Base-by-base conservation (phyloP, 164 flowering plant genomes). In the Vitis rupestris region DNA sequence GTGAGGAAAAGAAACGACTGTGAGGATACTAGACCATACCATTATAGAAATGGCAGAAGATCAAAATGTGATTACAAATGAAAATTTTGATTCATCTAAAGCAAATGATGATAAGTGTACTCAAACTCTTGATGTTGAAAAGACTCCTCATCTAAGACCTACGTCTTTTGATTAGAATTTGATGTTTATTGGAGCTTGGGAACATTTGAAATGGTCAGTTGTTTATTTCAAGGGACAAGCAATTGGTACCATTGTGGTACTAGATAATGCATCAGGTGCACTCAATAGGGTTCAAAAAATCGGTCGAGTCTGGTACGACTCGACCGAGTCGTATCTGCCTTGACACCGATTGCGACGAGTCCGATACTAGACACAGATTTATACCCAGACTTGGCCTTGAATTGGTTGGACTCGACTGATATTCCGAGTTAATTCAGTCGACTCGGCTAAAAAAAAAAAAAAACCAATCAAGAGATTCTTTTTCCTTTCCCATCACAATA, bases 131-230 rank as follows among this genome's bases (percentile, higher is more conserved):
- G 27, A 23, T 23, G 2, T 0, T 23, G 0, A 0, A 2, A 23
- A 1, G 27, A 23, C 27, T 23, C 27, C 2, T 23, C 27, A 23
- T 23, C 2, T 2, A 23, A 23, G 27, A 23, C 27, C 2, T 37
- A 37, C 5, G 1, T 63, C 74, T 59, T 78, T 78, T 52, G 78
- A 78, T 64, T 72, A 75, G 9, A 75, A 74, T 64, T 77, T 72
- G 23, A 79, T 79, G 73, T 76, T 79, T 51, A 75, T 68, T 16
- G 82, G 75, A 50, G 74, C 44, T 79, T 79, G 82, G 79, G 82
- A 75, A 13, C 66, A 75, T 64, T 70, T 79, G 47, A 53, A 74
- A n/a, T 51, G 74, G 0, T 79, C 74, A 6, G 2, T 78, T 67
- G 81, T 78, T 59, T 16, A 70, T 59, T 74, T 67, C 59, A 65